These are phyloP conservation scores for Berberis vulgaris DNA, from an alignment of 164 flowering plant species.

Conservation along the genomic window DNA sequence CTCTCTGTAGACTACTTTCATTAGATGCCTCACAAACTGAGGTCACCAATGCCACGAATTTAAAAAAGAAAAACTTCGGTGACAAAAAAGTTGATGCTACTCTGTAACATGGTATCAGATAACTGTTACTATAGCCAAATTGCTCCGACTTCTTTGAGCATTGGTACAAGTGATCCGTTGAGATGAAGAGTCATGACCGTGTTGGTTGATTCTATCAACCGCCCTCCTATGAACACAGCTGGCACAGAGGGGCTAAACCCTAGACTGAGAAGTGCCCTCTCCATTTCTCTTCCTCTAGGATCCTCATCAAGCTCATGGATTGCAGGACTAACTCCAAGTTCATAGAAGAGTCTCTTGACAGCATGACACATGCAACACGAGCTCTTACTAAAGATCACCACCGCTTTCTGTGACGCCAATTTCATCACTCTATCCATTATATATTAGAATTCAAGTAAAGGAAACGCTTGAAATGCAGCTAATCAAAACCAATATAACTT, in stretches of 20 bases:
- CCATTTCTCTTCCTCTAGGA: slow-evolving; percentile 29
- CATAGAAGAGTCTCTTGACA: slow-evolving; percentile 26
- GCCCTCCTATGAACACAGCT: slow-evolving; percentile 29
- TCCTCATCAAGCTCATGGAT: slow-evolving; percentile 32
- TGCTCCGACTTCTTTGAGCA: slow-evolving; percentile 33
- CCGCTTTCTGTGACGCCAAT: slow-evolving; percentile 22
- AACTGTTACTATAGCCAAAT: slow-evolving; percentile 23
- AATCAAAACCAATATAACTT: not conserved
- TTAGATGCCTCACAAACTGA: not conserved
- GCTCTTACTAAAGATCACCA: slow-evolving; percentile 38
- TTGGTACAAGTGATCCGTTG: slow-evolving; percentile 23
- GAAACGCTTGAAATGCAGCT: not conserved
- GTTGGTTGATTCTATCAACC: slow-evolving; percentile 19
- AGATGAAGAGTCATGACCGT: slow-evolving; percentile 30
- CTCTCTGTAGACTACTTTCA: slow-evolving; percentile 6
- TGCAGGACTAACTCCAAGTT: slow-evolving; percentile 30
- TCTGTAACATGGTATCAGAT: not conserved
- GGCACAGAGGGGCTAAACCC: slow-evolving; percentile 29
- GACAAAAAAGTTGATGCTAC: not conserved
- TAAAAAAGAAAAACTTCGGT: too few relatives aligned
- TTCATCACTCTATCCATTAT: slow-evolving; percentile 22
- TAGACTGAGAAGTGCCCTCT: slow-evolving; percentile 20
- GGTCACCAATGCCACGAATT: not conserved
- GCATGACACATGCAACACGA: slow-evolving; percentile 37
- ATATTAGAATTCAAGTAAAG: not conserved